Evolutionary conservation across 148 eudicot genomes (phyloP).

Genomic region (Camellia japonica): DNA sequence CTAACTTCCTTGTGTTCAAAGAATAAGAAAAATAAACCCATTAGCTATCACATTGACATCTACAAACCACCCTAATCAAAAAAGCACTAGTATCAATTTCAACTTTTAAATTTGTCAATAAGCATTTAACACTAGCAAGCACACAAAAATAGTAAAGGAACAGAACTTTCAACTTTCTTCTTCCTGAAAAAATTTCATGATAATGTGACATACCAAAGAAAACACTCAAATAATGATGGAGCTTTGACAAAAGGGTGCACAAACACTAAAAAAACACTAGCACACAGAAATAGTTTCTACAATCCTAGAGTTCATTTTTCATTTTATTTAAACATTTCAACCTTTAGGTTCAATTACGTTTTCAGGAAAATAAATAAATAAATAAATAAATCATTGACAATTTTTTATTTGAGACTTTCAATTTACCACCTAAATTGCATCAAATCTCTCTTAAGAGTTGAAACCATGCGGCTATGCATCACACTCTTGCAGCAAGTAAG

Average conservation of each 20-base stretch:
- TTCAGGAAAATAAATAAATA: neutral
- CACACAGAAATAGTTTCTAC: neutral
- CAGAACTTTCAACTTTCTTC: neutral
- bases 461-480: too few relatives aligned
- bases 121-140: neutral
- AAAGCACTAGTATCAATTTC: slow-evolving; percentile 10
- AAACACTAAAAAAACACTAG: neutral
- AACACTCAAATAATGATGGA: too few relatives aligned
- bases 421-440: too few relatives aligned
- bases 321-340: neutral
- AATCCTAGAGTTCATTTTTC: neutral
- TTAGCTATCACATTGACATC: slow-evolving; percentile 18
- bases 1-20: slow-evolving; percentile 50
- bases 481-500: too few relatives aligned
- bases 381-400: neutral
- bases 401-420: neutral
- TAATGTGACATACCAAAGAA: neutral
- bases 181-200: neutral
- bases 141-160: neutral
- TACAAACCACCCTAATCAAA: neutral
- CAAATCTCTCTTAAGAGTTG: too few relatives aligned
- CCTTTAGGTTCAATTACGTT: neutral
- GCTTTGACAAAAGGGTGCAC: neutral
- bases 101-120: neutral
- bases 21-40: slow-evolving; percentile 8